Evolutionary conservation across 768 basidiomycete genomes (phyloP).

Genomic region (Lentinula sp.): DNA sequence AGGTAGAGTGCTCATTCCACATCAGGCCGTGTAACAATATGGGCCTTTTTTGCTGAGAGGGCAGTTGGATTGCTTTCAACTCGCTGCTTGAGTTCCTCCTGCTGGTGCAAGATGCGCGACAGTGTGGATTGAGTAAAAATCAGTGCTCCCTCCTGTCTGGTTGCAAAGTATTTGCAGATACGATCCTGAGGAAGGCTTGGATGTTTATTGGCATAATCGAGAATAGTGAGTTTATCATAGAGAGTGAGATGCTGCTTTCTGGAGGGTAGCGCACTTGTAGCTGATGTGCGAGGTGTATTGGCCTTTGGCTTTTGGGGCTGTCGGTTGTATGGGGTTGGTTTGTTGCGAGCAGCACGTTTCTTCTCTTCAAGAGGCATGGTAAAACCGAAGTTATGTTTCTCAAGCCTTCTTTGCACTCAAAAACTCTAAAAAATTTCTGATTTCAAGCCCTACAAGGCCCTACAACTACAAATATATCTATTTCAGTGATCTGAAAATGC

Average conservation of each 20-base stretch:
- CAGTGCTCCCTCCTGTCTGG: slow-evolving; percentile 10
- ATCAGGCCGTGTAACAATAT: slow-evolving; percentile 26
- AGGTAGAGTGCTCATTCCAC: slow-evolving; percentile 23
- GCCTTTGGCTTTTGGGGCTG: background rate
- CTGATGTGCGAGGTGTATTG: background rate
- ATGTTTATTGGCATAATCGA: background rate
- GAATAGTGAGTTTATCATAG: slow-evolving; percentile 7
- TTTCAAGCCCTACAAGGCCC: background rate
- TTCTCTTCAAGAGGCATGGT: too few relatives aligned
- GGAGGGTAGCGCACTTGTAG: background rate
- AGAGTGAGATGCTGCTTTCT: slow-evolving; percentile 3
- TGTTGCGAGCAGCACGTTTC: too few relatives aligned
- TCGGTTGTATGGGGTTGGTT: background rate
- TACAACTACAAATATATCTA: background rate
- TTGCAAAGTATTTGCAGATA: slow-evolving; percentile 8
- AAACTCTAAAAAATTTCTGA: background rate
- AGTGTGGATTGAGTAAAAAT: slow-evolving; percentile 20
- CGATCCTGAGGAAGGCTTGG: background rate
- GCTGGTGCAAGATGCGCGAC: slow-evolving; percentile 14
- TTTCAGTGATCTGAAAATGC: background rate
- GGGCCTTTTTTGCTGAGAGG: slow-evolving; percentile 20
- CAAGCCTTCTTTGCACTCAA: background rate
- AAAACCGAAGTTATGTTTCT: too few relatives aligned
- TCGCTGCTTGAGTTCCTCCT: slow-evolving; percentile 5
- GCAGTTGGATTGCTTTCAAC: slow-evolving; percentile 15